A percentile compares a stretch with the other conserved stretches of the same genome.
Conservation (phyloP, 768 basidiomycete species). For the Lactarius hatsudake region DNA sequence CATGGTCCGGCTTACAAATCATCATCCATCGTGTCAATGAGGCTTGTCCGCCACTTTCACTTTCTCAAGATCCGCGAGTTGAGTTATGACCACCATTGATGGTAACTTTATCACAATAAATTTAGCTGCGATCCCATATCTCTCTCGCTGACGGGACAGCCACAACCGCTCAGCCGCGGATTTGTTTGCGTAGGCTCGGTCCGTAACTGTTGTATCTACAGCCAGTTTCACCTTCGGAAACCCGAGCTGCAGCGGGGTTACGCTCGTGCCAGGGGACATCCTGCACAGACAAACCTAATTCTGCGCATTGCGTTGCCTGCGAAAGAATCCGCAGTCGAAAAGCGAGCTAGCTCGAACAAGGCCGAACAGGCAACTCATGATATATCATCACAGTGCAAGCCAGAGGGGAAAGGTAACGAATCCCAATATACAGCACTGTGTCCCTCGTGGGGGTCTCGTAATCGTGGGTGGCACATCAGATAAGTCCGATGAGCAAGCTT, state of each 20-base stretch:
- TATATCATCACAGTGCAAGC: slow-evolving; percentile 7
- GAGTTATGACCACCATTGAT: not conserved
- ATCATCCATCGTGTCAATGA: not conserved
- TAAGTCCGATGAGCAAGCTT: slow-evolving; percentile 7
- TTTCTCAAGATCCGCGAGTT: not conserved
- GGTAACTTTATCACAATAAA: not conserved
- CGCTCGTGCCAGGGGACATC: not conserved
- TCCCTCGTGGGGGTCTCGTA: slow-evolving; percentile 12
- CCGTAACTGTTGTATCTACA: not conserved
- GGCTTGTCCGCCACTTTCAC: not conserved
- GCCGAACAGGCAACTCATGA: slow-evolving; percentile 3
- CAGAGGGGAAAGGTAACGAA: not conserved
- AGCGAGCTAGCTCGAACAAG: not conserved
- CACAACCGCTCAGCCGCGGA: not conserved
- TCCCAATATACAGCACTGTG: slow-evolving; percentile 13
- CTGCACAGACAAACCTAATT: not conserved
- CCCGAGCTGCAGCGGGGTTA: not conserved
- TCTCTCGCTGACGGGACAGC: not conserved
- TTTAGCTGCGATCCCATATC: not conserved
- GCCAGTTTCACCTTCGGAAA: not conserved
- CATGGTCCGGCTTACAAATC: too few species aligned
- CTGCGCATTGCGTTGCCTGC: not conserved
- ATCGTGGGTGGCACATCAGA: slow-evolving; percentile 9
- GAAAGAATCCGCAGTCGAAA: not conserved
- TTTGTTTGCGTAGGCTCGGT: not conserved